Base-by-base conservation (phyloP, 495 filamentous ascomycete species). In the Aspergillus ellipticus region DNA sequence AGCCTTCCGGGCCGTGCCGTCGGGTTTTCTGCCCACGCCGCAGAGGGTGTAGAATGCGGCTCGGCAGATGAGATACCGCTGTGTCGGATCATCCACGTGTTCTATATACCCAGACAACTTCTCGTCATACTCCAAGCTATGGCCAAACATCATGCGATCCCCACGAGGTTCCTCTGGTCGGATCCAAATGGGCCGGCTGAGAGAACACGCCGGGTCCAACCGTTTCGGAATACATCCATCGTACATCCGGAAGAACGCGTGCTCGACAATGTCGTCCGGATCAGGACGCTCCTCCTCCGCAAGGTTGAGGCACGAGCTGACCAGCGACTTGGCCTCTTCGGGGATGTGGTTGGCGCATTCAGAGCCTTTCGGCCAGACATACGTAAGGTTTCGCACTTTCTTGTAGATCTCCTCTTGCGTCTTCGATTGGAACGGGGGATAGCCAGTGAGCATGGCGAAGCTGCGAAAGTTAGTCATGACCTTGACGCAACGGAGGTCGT, bases 381-480 rank as follows among this genome's bases (percentile, higher is more conserved):
- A 93, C 37, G 85, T 82, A 46, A 87, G 67, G 55, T 83, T 84
- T 64, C 80, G 79, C 1, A 89, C 87, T 60, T 86, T 85, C 35
- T 84, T 83, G 67, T 96, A 95, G 22, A 96, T 94, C 62, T 92
- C 89, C 60, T 93, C 87, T 41, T 89, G 85, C 0, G 89, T 92
- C 33, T 86, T 86, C 6, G 90, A 90, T 69, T 94, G 90, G 60
- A 96, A 95, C 1, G 90, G 90, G 2, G 90, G 89, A 53, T 87
- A 90, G n/a, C 90, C 90, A 13, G 88, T 88, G 35, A 96, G 81
- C 89, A 96, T 90, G 3, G 90, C 90, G 69, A 90, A 92, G 53
- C 86, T 89, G 16, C 9, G 26, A 11, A n/a, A 16, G n/a, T 19
- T 42, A 53, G 37, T 4, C 6, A 4, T 28, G 9, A n/a, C 15